These are phyloP conservation scores for Aspergillus incahuasiensis DNA, from an alignment of 495 filamentous ascomycete genomes.

Conservation along the genomic window DNA sequence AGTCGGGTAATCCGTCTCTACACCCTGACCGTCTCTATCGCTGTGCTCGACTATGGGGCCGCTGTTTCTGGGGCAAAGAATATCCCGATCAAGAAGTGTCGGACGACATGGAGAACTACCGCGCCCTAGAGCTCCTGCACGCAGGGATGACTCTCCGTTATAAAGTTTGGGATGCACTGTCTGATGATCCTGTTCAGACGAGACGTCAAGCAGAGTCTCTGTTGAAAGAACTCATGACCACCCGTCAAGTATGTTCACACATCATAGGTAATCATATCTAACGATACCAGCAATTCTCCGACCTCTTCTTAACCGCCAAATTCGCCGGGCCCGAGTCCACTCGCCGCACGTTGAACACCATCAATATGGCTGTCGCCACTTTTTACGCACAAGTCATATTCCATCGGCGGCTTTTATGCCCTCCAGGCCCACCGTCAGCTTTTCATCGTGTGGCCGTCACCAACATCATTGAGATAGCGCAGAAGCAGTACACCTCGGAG, in stretches of 20 bases:
- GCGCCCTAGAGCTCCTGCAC: constrained; percentile 37
- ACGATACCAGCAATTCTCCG: constrained; percentile 31
- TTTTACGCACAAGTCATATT: constrained; percentile 43
- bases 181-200: constrained; percentile 27
- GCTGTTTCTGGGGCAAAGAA: constrained; percentile 40
- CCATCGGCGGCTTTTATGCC: constrained; percentile 36
- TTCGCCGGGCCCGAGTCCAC: constrained; percentile 30
- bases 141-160: constrained; percentile 32
- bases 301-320: constrained; percentile 42
- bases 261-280: neutral
- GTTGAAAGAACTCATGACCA: constrained; percentile 30
- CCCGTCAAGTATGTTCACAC: constrained; percentile 27
- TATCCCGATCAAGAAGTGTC: constrained; percentile 45
- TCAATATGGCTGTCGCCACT: constrained; percentile 43
- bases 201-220: constrained; percentile 29
- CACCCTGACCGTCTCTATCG: constrained; percentile 38
- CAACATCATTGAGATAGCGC: constrained; percentile 35
- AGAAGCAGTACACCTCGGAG: constrained; percentile 34
- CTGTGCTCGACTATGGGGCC: constrained; percentile 39
- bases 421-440: constrained; percentile 18
- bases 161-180: constrained; percentile 35
- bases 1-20: constrained; percentile 33
- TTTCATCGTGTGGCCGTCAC: constrained; percentile 31
- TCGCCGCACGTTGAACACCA: constrained; percentile 42
- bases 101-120: constrained; percentile 48